Conservation (phyloP, 2,329 filamentous ascomycete species). For the Apiospora aurea region DNA sequence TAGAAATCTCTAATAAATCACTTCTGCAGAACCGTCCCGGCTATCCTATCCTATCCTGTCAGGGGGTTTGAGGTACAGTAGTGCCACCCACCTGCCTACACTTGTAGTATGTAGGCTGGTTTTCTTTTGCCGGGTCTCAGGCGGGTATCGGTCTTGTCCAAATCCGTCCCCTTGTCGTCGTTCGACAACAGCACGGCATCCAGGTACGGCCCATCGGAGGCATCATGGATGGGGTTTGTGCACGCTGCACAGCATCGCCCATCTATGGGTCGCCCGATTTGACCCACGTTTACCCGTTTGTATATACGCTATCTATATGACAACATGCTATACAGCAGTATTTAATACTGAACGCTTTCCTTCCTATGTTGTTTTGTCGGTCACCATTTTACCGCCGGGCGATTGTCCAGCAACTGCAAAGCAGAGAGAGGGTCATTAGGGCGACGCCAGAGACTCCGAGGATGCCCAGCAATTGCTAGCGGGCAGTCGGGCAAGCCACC, state of each 20-base stretch:
- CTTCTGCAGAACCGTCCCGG: background rate
- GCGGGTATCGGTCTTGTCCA: background rate
- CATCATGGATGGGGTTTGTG: background rate
- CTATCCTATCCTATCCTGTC: background rate
- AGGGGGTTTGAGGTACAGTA: background rate
- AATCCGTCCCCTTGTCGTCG: background rate
- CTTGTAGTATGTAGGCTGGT: background rate
- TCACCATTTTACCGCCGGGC: background rate
- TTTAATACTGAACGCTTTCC: background rate
- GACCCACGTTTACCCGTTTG: conserved; percentile 2
- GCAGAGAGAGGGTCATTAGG: background rate
- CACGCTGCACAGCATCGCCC: background rate
- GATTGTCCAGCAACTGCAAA: background rate
- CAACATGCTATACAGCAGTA: background rate
- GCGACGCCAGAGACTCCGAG: background rate
- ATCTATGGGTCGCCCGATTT: conserved; percentile 10
- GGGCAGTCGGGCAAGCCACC: background rate
- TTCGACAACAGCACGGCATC: conserved; percentile 4
- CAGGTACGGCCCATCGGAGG: background rate
- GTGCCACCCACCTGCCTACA: background rate
- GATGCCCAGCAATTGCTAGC: background rate
- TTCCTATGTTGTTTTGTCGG: background rate
- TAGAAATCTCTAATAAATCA: background rate
- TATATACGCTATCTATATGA: background rate
- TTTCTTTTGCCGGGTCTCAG: conserved; percentile 18